Evolutionary conservation across 139 green algal genomes (phyloP).

Genomic region (Picochlorum sp.): DNA sequence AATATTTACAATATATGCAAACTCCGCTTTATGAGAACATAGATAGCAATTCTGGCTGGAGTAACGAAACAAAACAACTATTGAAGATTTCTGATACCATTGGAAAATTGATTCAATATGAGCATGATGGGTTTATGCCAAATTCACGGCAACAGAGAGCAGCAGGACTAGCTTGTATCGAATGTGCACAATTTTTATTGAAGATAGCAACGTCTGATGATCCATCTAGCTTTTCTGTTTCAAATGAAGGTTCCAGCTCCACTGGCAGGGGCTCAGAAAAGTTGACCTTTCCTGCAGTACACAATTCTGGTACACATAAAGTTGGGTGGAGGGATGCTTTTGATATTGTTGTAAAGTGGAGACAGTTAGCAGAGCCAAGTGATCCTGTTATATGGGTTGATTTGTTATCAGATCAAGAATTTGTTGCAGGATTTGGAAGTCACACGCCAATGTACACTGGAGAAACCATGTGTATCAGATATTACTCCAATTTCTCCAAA

Average conservation of each 20-base stretch:
- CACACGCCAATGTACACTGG: slow-evolving; percentile 87
- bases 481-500: slow-evolving; percentile 76
- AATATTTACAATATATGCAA: slow-evolving; percentile 42
- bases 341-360: slow-evolving; percentile 85
- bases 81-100: slow-evolving; percentile 46
- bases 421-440: slow-evolving; percentile 73
- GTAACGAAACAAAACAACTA: slow-evolving; percentile 23
- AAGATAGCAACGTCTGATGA: too few species aligned
- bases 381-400: slow-evolving; percentile 95
- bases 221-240: too few species aligned
- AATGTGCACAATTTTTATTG: slow-evolving; percentile 61
- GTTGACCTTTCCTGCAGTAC: slow-evolving; percentile 17
- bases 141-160: slow-evolving; percentile 72
- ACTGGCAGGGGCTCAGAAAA: neutral
- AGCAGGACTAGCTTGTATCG: slow-evolving; percentile 60
- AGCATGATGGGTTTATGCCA: slow-evolving; percentile 70
- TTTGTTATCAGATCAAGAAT: slow-evolving; percentile 74
- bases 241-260: neutral
- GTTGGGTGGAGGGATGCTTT: slow-evolving; percentile 83
- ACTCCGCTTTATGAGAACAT: slow-evolving; percentile 15
- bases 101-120: slow-evolving; percentile 64
- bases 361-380: slow-evolving; percentile 86
- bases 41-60: neutral
- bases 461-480: slow-evolving; percentile 84
- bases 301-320: slow-evolving; percentile 28